A percentile compares a stretch with the other conserved stretches of the same genome.
These are phyloP conservation scores for Ampelomyces quisqualis DNA, from an alignment of 2,329 filamentous ascomycete genomes.

Conservation along the genomic window DNA sequence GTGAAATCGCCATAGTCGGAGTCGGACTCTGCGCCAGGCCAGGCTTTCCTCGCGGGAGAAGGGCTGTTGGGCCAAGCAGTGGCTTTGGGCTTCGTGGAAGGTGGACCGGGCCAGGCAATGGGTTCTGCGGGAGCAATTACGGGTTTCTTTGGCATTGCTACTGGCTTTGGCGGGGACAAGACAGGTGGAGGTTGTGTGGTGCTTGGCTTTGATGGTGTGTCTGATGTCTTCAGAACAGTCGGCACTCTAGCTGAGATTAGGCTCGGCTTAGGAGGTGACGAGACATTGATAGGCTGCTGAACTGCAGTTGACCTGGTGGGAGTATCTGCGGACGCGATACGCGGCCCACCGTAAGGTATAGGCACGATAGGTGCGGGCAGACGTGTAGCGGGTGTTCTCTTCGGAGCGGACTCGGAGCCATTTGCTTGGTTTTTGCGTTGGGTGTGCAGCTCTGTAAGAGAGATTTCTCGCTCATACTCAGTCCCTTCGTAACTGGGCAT, in stretches of 20 bases:
- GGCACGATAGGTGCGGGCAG: slow-evolving; percentile 23
- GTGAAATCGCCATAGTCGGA: slow-evolving; percentile 1
- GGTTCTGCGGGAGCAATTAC: neutral
- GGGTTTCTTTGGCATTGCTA: neutral
- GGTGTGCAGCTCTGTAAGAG: slow-evolving; percentile 15
- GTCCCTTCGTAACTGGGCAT: slow-evolving; percentile 30
- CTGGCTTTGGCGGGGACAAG: neutral
- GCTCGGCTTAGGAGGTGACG: too few species aligned
- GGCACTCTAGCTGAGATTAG: too few species aligned
- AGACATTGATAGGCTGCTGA: neutral
- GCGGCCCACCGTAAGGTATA: slow-evolving; percentile 13
- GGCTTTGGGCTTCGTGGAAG: neutral
- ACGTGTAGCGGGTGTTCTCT: slow-evolving; percentile 11
- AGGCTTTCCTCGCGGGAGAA: slow-evolving; percentile 3
- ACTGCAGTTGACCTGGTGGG: neutral
- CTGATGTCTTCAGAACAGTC: too few species aligned
- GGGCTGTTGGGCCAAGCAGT: neutral
- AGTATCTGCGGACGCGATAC: slow-evolving; percentile 10
- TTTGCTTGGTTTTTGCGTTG: slow-evolving; percentile 2
- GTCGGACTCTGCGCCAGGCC: slow-evolving; percentile 14
- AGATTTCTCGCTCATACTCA: slow-evolving; percentile 23
- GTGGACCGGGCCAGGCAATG: neutral
- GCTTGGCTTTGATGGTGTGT: neutral
- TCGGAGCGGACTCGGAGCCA: slow-evolving; percentile 1
- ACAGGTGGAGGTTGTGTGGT: neutral